Evolutionary conservation across 148 eudicot species (phyloP).

Genomic region (Amaranthus cruentus): DNA sequence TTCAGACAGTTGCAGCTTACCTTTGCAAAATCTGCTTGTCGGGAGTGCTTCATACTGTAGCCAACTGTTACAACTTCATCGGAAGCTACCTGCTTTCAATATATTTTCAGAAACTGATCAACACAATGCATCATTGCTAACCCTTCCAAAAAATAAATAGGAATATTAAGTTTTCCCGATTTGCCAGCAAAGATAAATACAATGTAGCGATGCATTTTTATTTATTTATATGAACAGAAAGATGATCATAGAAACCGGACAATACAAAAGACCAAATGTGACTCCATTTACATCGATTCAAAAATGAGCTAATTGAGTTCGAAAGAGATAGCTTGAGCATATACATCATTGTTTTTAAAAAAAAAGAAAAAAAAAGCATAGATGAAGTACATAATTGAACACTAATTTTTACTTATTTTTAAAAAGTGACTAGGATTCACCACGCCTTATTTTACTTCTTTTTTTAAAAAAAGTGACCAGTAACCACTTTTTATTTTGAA

Average conservation of each 20-base stretch:
- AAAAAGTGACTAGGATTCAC: no score
- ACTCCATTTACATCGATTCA: no score
- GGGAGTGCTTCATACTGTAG: constrained; percentile 89
- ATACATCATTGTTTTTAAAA: no score
- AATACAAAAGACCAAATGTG: neutral
- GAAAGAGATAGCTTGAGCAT: no score
- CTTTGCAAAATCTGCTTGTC: constrained; percentile 94
- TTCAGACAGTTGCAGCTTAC: constrained; percentile 29
- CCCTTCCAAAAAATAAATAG: neutral
- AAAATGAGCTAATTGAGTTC: no score
- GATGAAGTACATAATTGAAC: no score
- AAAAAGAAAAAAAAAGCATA: no score
- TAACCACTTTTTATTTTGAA: no score
- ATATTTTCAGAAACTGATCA: neutral
- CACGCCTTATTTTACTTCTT: no score
- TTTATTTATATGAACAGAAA: neutral
- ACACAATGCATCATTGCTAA: neutral
- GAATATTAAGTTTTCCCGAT: neutral
- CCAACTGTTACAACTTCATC: constrained; percentile 50
- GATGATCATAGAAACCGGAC: neutral
- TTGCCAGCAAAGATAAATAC: constrained; percentile 2
- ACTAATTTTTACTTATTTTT: no score
- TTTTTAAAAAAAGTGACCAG: no score
- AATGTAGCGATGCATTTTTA: neutral
- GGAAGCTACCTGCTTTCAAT: constrained; percentile 41